A percentile compares a stretch with the other conserved stretches of the same genome.
phyloP scores from a whole-genome alignment of 2,329 filamentous ascomycete species.

The Cercospora sp. region DNA sequence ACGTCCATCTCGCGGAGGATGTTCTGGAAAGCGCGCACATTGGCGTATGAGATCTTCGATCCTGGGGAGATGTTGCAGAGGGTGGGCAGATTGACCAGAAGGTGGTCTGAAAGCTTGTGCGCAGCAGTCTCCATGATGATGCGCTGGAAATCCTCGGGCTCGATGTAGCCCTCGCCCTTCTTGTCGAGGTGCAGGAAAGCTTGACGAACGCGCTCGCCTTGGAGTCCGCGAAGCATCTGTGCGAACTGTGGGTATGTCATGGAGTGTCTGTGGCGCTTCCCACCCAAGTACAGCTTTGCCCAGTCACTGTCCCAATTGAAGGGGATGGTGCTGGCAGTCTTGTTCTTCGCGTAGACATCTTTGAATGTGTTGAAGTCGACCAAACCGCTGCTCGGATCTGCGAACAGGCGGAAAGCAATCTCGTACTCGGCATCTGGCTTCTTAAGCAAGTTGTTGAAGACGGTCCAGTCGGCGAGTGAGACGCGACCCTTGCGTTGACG shows the following conservation, averaged over 20 bases:
- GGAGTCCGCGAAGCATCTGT: slow-evolving; percentile 93
- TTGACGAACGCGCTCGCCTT: slow-evolving; percentile 93
- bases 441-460: slow-evolving; percentile 88
- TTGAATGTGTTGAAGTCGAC: slow-evolving; percentile 91
- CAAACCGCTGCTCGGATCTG: slow-evolving; percentile 75
- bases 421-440: slow-evolving; percentile 99
- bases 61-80: slow-evolving; percentile 91
- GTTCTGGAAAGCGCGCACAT: slow-evolving; percentile 96
- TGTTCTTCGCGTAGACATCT: slow-evolving; percentile 82
- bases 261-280: slow-evolving; percentile 81
- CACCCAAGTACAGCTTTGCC: slow-evolving; percentile 91
- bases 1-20: slow-evolving; percentile 97
- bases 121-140: slow-evolving; percentile 91
- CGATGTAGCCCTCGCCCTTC: slow-evolving; percentile 90
- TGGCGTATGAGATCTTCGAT: slow-evolving; percentile 95
- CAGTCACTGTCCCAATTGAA: slow-evolving; percentile 98
- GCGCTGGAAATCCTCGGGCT: slow-evolving; percentile 91
- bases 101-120: slow-evolving; percentile 96
- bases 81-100: slow-evolving; percentile 85
- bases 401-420: slow-evolving; percentile 96
- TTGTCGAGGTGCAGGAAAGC: slow-evolving; percentile 91
- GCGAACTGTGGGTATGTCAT: slow-evolving; percentile 97
- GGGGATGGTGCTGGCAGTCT: slow-evolving; percentile 78
- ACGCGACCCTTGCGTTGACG: slow-evolving; percentile 71
- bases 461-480: slow-evolving; percentile 80